Evolutionary conservation across 352 stramenopile genomes (phyloP).

Genomic region (Thalassiosira exigua): DNA sequence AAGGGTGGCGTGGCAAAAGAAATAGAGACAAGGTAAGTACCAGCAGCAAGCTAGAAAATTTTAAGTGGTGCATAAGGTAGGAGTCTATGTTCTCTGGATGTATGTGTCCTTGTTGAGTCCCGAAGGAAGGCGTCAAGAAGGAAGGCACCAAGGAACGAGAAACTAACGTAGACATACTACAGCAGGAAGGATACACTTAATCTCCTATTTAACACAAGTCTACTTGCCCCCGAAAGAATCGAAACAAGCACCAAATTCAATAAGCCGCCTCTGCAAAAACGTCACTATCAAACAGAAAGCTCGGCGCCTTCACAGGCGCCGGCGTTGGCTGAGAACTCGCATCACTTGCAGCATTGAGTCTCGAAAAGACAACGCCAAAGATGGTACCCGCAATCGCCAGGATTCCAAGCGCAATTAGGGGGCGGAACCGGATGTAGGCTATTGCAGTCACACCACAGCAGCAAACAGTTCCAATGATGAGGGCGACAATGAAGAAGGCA

Average conservation of each 20-base stretch:
- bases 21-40: slow-evolving; percentile 23
- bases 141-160: too few species aligned
- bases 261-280: slow-evolving; percentile 7
- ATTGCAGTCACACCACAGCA: slow-evolving; percentile 57
- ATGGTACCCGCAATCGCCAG: slow-evolving; percentile 47
- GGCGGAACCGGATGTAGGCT: slow-evolving; percentile 63
- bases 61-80: too few species aligned
- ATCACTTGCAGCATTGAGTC: slow-evolving; percentile 34
- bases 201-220: too few species aligned
- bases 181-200: too few species aligned
- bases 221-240: too few species aligned
- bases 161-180: too few species aligned
- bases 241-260: neutral
- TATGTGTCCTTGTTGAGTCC: too few species aligned
- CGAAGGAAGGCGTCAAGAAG: too few species aligned
- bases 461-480: slow-evolving; percentile 56
- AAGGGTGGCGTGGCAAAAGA: slow-evolving; percentile 71
- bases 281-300: slow-evolving; percentile 7
- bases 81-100: too few species aligned
- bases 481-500: slow-evolving; percentile 58
- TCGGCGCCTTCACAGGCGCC: slow-evolving; percentile 29
- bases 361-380: slow-evolving; percentile 51
- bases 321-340: slow-evolving; percentile 12
- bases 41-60: too few species aligned
- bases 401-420: slow-evolving; percentile 49